Percentiles rank a stretch among this genome's conserved stretches.
phyloP scores from a whole-genome alignment of 2,329 filamentous ascomycete genomes.

The Claviceps sp. region DNA sequence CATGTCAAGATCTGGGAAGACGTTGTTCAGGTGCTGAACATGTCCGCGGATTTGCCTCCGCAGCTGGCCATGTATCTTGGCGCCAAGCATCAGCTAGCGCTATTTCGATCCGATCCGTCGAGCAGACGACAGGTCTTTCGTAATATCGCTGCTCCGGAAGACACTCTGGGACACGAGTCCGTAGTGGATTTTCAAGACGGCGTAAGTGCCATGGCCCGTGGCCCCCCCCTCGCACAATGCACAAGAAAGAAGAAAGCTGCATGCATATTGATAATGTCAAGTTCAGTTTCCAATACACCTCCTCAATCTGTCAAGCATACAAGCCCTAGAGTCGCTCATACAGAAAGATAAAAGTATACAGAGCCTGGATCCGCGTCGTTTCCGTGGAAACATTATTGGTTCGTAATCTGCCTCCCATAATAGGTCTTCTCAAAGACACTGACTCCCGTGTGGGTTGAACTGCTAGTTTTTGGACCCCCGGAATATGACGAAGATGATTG shows the following conservation, averaged over 20 bases:
- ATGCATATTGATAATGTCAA: not conserved
- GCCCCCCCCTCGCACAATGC: not conserved
- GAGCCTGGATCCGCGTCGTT: slow-evolving; percentile 47
- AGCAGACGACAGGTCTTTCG: slow-evolving; percentile 44
- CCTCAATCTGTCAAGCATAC: slow-evolving; percentile 50
- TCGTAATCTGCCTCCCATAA: slow-evolving; percentile 10
- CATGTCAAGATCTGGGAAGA: slow-evolving; percentile 55
- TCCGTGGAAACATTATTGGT: slow-evolving; percentile 61
- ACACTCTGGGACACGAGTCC: slow-evolving; percentile 49
- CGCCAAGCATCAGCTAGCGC: slow-evolving; percentile 47
- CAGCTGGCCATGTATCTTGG: slow-evolving; percentile 55
- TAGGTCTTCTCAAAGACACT: slow-evolving; percentile 1
- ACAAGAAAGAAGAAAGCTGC: not conserved
- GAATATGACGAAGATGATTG: slow-evolving; percentile 60
- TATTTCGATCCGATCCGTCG: slow-evolving; percentile 54
- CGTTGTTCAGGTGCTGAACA: slow-evolving; percentile 38
- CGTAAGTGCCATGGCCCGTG: slow-evolving; percentile 28
- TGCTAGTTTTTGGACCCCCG: slow-evolving; percentile 44
- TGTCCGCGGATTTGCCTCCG: slow-evolving; percentile 43
- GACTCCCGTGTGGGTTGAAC: not conserved
- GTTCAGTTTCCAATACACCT: slow-evolving; percentile 55
- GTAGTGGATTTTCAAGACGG: slow-evolving; percentile 57
- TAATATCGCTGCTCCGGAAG: slow-evolving; percentile 40
- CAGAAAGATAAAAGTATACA: slow-evolving; percentile 33
- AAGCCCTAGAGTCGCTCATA: slow-evolving; percentile 44